phyloP scores from a whole-genome alignment of 1,284 basidiomycete species.

The Dichomitus squalens region DNA sequence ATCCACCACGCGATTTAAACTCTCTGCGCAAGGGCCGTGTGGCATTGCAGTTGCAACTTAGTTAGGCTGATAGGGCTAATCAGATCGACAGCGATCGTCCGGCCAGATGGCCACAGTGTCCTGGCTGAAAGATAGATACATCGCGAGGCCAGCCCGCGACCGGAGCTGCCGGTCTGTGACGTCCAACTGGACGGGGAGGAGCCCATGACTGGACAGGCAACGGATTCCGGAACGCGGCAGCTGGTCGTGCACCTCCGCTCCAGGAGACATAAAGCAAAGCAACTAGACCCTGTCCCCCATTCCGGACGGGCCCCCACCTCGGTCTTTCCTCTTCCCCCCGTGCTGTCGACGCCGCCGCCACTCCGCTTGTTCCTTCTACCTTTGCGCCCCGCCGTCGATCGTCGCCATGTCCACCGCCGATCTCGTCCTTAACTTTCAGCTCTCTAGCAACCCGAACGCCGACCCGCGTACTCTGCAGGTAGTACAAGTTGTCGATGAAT shows the following conservation, averaged over 20 bases:
- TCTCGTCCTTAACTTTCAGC: constrained; percentile 46
- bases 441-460: constrained; percentile 33
- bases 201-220: not conserved
- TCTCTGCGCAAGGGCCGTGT: constrained; percentile 11
- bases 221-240: not conserved
- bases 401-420: constrained; percentile 34
- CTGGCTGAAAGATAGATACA: not conserved
- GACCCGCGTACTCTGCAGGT: constrained; percentile 51
- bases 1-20: constrained; percentile 32
- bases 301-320: not conserved
- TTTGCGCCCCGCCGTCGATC: not conserved
- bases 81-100: constrained; percentile 29
- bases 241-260: not conserved
- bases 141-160: not conserved
- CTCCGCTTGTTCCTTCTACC: not conserved
- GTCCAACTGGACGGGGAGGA: not conserved
- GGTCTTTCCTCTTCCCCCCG: not conserved
- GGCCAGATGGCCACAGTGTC: constrained; percentile 12
- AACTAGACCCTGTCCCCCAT: not conserved
- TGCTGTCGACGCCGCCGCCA: not conserved
- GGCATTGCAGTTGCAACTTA: not conserved
- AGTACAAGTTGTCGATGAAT: constrained; percentile 37
- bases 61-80: constrained; percentile 26
- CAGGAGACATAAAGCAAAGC: constrained; percentile 5
- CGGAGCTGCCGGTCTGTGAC: constrained; percentile 1